These are phyloP conservation scores for Imleria badia DNA, from an alignment of 768 basidiomycete species.

Conservation along the genomic window DNA sequence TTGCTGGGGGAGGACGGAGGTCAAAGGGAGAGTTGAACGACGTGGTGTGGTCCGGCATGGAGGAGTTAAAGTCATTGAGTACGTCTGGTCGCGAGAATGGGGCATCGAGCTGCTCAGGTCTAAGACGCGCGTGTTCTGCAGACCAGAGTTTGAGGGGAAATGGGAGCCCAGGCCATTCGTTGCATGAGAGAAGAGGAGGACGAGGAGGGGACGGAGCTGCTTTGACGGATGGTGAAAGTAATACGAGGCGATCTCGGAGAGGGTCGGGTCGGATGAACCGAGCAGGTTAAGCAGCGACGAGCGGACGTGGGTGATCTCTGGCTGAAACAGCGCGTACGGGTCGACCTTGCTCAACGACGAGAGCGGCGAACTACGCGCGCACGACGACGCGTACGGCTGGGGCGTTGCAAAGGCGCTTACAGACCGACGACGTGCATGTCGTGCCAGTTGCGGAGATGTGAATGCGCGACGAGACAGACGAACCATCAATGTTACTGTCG, in stretches of 20 bases:
- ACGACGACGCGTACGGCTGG: constrained; percentile 5
- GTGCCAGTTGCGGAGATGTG: constrained; percentile 1
- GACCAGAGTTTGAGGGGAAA: constrained; percentile 62
- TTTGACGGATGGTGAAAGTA: constrained; percentile 91
- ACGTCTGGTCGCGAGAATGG: constrained; percentile 80
- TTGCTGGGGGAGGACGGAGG: constrained; percentile 37
- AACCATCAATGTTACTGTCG: constrained; percentile 11
- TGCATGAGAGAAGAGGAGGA: constrained; percentile 86
- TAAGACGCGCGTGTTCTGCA: constrained; percentile 57
- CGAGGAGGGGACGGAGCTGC: constrained; percentile 85
- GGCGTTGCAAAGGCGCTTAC: constrained; percentile 41
- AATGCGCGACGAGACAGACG: constrained; percentile 15
- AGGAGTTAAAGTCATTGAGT: constrained; percentile 89
- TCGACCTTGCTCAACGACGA: constrained; percentile 39
- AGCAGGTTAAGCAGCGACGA: constrained; percentile 73
- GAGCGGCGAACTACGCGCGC: constrained; percentile 14
- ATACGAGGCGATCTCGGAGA: constrained; percentile 86
- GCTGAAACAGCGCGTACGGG: constrained; percentile 67
- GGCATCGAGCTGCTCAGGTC: constrained; percentile 65
- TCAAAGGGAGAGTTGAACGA: constrained; percentile 64
- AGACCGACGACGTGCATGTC: constrained; percentile 37
- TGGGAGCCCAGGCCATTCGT: constrained; percentile 85
- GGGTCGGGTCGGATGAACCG: constrained; percentile 84
- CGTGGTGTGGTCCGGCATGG: constrained; percentile 73
- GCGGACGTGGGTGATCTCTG: constrained; percentile 72